Evolutionary conservation across 192 early-diverging fungal genomes (phyloP).

Genomic region (Paraglomus brasilianum): DNA sequence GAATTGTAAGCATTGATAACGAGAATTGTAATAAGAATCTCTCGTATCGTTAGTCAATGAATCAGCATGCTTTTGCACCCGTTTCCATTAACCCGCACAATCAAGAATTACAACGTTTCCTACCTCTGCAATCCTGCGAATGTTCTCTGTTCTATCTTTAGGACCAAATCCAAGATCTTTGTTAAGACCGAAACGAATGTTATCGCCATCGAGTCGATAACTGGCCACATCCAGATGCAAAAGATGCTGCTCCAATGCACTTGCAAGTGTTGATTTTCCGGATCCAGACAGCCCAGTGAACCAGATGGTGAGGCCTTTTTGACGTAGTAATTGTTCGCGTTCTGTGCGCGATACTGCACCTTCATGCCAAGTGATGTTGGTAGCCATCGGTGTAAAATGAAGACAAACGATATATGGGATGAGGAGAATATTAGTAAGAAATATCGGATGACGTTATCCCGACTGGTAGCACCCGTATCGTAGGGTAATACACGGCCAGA

Average conservation of each 20-base stretch:
- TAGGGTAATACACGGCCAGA: too few relatives aligned
- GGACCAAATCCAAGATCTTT: slow-evolving; percentile 92
- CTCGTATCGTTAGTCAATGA: neutral
- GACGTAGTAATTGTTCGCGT: slow-evolving; percentile 65
- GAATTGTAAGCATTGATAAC: too few relatives aligned
- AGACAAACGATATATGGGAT: neutral
- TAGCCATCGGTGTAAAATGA: slow-evolving; percentile 42
- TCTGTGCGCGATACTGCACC: slow-evolving; percentile 74
- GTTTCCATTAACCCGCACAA: neutral
- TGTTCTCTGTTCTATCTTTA: slow-evolving; percentile 91
- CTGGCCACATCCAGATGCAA: slow-evolving; percentile 70
- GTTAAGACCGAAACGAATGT: slow-evolving; percentile 96
- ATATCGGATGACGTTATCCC: too few relatives aligned
- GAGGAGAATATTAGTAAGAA: too few relatives aligned
- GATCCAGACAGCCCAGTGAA: slow-evolving; percentile 94
- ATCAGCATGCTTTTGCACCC: too few relatives aligned
- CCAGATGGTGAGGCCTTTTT: slow-evolving; percentile 87
- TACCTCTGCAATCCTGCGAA: slow-evolving; percentile 89
- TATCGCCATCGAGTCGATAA: slow-evolving; percentile 95
- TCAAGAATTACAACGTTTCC: neutral
- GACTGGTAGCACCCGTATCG: too few relatives aligned
- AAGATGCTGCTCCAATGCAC: slow-evolving; percentile 86
- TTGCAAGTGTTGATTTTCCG: slow-evolving; percentile 90
- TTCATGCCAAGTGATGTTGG: slow-evolving; percentile 92
- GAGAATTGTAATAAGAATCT: neutral